Percentiles rank a stretch among this genome's conserved stretches.
Conservation (phyloP, 2,329 filamentous ascomycete genomes). For the Lasiodiplodia sp. region DNA sequence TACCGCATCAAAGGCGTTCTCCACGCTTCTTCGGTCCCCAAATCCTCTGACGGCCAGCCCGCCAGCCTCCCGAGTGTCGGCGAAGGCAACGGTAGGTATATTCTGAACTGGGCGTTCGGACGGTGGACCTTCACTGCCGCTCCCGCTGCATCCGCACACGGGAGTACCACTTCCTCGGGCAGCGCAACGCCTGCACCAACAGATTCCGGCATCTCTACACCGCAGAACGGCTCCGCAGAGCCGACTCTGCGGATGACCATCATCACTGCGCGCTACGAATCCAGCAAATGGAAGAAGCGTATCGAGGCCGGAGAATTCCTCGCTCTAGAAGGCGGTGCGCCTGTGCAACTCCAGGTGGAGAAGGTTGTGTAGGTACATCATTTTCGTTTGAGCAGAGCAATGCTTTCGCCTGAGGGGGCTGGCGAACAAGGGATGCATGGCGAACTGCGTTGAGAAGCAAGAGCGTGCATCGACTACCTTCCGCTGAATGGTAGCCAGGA, state of each 20-base stretch:
- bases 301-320: constrained; percentile 64
- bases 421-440: neutral
- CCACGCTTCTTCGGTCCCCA: constrained; percentile 53
- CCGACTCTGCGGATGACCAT: constrained; percentile 74
- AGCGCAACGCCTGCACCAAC: constrained; percentile 35
- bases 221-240: constrained; percentile 58
- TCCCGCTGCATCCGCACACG: constrained; percentile 36
- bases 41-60: constrained; percentile 54
- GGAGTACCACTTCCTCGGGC: constrained; percentile 36
- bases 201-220: constrained; percentile 36
- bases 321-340: constrained; percentile 36
- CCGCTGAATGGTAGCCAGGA: neutral
- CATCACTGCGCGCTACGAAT: constrained; percentile 76
- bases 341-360: constrained; percentile 16
- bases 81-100: constrained; percentile 67
- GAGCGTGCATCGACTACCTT: neutral
- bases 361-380: neutral
- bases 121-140: constrained; percentile 87
- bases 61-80: constrained; percentile 46
- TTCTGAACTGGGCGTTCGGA: constrained; percentile 98
- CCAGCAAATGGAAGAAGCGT: constrained; percentile 78
- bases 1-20: constrained; percentile 89
- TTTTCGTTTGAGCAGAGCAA: neutral
- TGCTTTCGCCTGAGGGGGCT: neutral
- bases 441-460: neutral